phyloP scores from a whole-genome alignment of 2,329 filamentous ascomycete genomes.

The Colletotrichum graminicola region DNA sequence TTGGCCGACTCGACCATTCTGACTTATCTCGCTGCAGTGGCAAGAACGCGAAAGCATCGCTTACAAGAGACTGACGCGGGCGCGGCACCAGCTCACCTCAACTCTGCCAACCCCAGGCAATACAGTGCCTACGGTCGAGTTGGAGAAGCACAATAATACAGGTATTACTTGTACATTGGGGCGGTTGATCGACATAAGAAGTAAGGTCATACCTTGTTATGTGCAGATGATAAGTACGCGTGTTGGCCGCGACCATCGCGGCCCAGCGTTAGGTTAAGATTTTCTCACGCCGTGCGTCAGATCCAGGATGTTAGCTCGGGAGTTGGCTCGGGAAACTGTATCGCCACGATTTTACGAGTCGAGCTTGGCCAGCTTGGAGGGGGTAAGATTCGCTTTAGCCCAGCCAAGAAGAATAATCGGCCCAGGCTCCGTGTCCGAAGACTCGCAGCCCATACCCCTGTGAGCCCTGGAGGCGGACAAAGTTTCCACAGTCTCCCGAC shows the following conservation, averaged over 20 bases:
- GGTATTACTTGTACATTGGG: too few relatives aligned
- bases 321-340: neutral
- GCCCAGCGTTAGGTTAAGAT: constrained; percentile 23
- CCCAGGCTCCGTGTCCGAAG: neutral
- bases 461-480: neutral
- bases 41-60: constrained; percentile 3
- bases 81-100: neutral
- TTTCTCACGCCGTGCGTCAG: constrained; percentile 23
- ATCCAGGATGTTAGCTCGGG: constrained; percentile 21
- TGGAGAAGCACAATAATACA: neutral
- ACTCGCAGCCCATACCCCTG: constrained; percentile 6
- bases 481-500: neutral
- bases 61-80: neutral
- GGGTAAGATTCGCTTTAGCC: constrained; percentile 28
- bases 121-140: neutral
- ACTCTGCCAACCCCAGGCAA: neutral
- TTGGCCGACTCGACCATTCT: constrained; percentile 6
- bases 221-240: neutral
- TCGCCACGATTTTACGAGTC: constrained; percentile 12
- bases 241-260: neutral
- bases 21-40: constrained; percentile 2
- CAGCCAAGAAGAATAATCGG: constrained; percentile 18
- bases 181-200: neutral
- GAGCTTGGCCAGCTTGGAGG: neutral
- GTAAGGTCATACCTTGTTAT: neutral